Evolutionary conservation across 441 rosid genomes (phyloP).

Genomic region (Adansonia rubrostipa): DNA sequence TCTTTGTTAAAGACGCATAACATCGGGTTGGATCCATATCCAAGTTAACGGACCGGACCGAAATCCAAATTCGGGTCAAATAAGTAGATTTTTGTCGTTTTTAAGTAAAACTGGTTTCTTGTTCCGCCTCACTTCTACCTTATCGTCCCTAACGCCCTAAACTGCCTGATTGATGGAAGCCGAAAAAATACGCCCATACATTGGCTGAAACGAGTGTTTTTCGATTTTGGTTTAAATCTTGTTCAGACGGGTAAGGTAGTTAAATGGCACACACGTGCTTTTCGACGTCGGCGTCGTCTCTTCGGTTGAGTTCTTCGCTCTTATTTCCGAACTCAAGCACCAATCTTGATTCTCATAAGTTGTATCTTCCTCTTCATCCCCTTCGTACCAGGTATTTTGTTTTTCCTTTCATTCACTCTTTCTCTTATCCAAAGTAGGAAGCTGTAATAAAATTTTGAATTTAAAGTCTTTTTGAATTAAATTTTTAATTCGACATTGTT

Average conservation of each 20-base stretch:
- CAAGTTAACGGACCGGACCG: not conserved
- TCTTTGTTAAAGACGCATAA: too few species aligned
- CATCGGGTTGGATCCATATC: too few species aligned
- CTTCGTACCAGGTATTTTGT: slow-evolving; percentile 58
- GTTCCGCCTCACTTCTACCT: not conserved
- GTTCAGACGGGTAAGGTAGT: not conserved
- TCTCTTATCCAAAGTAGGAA: not conserved
- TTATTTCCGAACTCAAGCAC: slow-evolving; percentile 58
- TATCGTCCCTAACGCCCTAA: not conserved
- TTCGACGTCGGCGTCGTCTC: slow-evolving; percentile 69
- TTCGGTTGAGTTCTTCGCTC: slow-evolving; percentile 49
- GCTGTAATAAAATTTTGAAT: not conserved
- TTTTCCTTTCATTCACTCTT: not conserved
- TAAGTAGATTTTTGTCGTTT: slow-evolving; percentile 8
- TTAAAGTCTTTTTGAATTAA: not conserved
- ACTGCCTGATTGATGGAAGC: not conserved
- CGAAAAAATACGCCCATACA: not conserved
- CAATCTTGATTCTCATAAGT: slow-evolving; percentile 45
- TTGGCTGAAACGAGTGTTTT: not conserved
- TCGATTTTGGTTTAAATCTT: not conserved
- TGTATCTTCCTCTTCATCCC: slow-evolving; percentile 49
- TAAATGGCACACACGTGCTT: slow-evolving; percentile 72
- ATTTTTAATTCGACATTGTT: not conserved
- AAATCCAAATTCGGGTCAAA: slow-evolving; percentile 13
- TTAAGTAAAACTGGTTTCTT: slow-evolving; percentile 3